Conservation (phyloP, 148 eudicot species). For the Chenopodium album region DNA sequence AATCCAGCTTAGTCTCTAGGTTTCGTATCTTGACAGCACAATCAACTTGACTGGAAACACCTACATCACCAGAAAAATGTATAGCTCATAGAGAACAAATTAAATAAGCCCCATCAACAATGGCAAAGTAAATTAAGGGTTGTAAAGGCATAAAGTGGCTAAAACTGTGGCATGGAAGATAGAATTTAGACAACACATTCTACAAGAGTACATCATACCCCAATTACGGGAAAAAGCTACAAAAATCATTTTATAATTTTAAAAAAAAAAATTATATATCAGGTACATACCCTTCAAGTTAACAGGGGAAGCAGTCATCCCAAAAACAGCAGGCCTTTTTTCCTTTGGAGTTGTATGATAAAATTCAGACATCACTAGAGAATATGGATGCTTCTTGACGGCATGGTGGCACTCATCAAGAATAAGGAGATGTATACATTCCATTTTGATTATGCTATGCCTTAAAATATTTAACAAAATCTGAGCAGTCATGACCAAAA, state of each 20-base stretch:
- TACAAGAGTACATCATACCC: background rate
- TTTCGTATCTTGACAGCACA: constrained; percentile 96
- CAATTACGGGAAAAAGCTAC: no score
- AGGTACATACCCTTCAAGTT: constrained; percentile 78
- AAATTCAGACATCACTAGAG: constrained; percentile 97
- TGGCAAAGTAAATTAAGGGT: background rate
- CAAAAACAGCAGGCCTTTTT: constrained; percentile 92
- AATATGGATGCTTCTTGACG: constrained; percentile 99
- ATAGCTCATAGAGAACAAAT: no score
- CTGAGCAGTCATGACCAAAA: constrained; percentile 98
- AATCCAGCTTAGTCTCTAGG: constrained; percentile 89
- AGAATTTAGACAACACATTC: background rate
- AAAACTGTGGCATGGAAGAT: background rate
- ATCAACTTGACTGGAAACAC: constrained; percentile 97
- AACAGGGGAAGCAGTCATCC: constrained; percentile 99
- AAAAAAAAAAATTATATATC: background rate
- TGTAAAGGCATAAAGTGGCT: background rate
- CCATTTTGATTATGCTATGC: constrained; percentile 97
- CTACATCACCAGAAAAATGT: constrained; percentile 36
- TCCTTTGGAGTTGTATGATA: constrained; percentile 95
- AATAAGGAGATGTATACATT: constrained; percentile 81
- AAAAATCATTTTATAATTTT: no score
- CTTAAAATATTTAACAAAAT: constrained; percentile 93
- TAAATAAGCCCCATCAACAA: no score
- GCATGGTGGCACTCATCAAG: constrained; percentile 99